Percentiles rank a stretch among this genome's conserved stretches.
Conservation (phyloP, 306 rosid genomes). For the Inga leiocalycina region DNA sequence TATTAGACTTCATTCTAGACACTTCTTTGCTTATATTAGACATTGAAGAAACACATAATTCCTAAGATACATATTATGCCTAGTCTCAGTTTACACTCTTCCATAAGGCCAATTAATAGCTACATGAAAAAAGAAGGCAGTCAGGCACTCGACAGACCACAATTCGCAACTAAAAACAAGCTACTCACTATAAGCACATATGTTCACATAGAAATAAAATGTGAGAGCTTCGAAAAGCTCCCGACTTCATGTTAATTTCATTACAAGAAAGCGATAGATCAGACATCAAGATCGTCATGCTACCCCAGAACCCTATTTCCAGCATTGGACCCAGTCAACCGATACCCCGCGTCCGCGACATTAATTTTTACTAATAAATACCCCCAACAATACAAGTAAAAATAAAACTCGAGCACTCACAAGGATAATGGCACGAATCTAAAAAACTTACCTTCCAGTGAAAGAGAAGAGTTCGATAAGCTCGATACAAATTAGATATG, state of each 20-base stretch:
- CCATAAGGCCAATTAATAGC: neutral
- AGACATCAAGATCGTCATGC: neutral
- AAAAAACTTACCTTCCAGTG: slow-evolving; percentile 8
- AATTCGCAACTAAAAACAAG: neutral
- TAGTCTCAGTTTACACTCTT: neutral
- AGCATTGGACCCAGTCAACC: neutral
- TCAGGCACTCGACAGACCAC: neutral
- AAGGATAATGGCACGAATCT: neutral
- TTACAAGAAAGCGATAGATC: neutral
- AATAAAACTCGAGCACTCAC: neutral
- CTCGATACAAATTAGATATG: neutral
- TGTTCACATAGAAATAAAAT: neutral
- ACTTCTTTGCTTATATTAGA: neutral
- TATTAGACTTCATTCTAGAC: neutral
- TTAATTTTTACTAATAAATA: neutral
- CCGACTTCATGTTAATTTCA: neutral
- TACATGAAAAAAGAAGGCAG: neutral
- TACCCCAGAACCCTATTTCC: neutral
- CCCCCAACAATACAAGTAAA: neutral
- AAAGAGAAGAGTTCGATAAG: neutral
- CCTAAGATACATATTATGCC: neutral
- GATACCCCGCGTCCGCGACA: slow-evolving; percentile 9
- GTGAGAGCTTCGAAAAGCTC: neutral
- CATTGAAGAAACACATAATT: neutral
- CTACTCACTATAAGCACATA: neutral